Conservation (phyloP, 1,284 basidiomycete species). For the Testicularia cyperi region DNA sequence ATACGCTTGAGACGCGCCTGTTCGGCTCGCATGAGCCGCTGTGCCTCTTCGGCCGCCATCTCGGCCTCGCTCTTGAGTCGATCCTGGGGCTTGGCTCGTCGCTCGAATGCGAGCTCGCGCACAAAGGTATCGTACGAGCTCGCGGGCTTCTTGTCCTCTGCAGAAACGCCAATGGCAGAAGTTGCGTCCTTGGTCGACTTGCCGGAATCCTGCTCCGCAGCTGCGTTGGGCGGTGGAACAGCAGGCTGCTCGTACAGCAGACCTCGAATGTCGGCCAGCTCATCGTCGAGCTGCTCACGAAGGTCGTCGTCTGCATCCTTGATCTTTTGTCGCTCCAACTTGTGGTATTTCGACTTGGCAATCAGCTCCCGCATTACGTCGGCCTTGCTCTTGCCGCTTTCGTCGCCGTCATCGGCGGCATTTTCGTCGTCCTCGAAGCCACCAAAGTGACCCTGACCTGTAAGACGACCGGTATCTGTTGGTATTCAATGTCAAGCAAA, state of each 20-base stretch:
- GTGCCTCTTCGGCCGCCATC: slow-evolving; percentile 82
- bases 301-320: slow-evolving; percentile 82
- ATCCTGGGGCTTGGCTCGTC: slow-evolving; percentile 90
- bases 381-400: slow-evolving; percentile 69
- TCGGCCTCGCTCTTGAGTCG: slow-evolving; percentile 96
- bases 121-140: slow-evolving; percentile 82
- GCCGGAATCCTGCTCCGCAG: slow-evolving; percentile 2
- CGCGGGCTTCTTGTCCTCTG: slow-evolving; percentile 25
- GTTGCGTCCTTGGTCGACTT: slow-evolving; percentile 17
- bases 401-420: slow-evolving; percentile 72
- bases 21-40: slow-evolving; percentile 83
- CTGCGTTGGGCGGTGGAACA: slow-evolving; percentile 17
- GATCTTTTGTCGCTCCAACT: slow-evolving; percentile 84
- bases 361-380: slow-evolving; percentile 99
- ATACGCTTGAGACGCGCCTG: slow-evolving; percentile 77
- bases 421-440: slow-evolving; percentile 76
- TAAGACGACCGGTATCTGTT: slow-evolving; percentile 25
- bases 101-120: slow-evolving; percentile 87
- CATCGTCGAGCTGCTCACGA: slow-evolving; percentile 83
- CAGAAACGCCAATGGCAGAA: no score
- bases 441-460: slow-evolving; percentile 70
- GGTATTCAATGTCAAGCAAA: not conserved
- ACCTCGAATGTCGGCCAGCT: slow-evolving; percentile 78
- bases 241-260: slow-evolving; percentile 64
- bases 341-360: slow-evolving; percentile 79